These are phyloP conservation scores for Saccharomycopsis oosterbeekiorum DNA, from an alignment of 805 yeast genomes.

Conservation along the genomic window DNA sequence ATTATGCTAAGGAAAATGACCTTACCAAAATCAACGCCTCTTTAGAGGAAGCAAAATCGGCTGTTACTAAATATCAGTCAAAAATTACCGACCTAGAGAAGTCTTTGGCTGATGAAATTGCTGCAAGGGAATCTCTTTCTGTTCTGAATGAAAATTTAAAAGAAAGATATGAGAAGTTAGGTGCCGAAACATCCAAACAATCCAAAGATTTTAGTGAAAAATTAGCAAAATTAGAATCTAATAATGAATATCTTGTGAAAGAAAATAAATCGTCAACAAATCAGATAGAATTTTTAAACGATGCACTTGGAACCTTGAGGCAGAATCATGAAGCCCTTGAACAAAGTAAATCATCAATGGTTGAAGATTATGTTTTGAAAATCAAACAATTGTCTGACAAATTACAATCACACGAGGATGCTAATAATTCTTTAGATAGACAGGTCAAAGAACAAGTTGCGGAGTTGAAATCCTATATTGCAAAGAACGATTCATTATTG, in stretches of 20 bases:
- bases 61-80: not conserved
- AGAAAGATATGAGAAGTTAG: not conserved
- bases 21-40: not conserved
- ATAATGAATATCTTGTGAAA: not conserved
- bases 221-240: not conserved
- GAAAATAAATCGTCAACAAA: not conserved
- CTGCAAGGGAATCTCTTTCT: no score
- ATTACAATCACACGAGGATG: not conserved
- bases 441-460: not conserved
- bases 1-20: not conserved
- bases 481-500: not conserved
- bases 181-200: not conserved
- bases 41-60: not conserved
- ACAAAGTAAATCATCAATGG: not conserved
- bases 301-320: not conserved
- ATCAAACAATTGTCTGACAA: not conserved
- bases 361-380: not conserved
- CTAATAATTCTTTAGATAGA: slow-evolving; percentile 1
- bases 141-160: not conserved
- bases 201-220: not conserved
- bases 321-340: not conserved
- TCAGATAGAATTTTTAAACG: not conserved
- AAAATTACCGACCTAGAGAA: not conserved
- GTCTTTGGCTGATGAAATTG: not conserved
- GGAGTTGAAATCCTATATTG: not conserved